These are phyloP conservation scores for Rhizopogon vesiculosus DNA, from an alignment of 768 basidiomycete genomes.

Conservation along the genomic window DNA sequence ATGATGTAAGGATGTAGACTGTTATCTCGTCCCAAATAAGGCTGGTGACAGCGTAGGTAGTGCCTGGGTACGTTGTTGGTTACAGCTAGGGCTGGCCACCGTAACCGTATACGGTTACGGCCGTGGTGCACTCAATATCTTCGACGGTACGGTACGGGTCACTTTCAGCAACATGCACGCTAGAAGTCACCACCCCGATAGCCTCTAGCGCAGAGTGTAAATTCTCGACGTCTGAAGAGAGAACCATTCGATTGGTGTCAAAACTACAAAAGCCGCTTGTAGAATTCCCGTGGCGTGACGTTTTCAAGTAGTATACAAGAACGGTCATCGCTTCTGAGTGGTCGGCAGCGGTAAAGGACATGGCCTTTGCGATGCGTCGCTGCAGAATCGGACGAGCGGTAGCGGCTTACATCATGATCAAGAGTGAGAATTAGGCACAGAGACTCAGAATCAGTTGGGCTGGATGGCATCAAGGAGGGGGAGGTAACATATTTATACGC, in stretches of 20 bases:
- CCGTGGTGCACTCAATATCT: no score
- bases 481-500: not conserved
- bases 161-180: constrained; percentile 4
- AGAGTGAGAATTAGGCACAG: not conserved
- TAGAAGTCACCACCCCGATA: constrained; percentile 6
- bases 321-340: constrained; percentile 8
- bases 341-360: not conserved
- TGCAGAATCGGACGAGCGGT: constrained; percentile 14
- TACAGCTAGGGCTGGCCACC: no score
- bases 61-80: constrained; percentile 9
- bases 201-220: constrained; percentile 9
- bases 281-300: constrained; percentile 10
- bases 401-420: constrained; percentile 17
- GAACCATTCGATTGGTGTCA: not conserved
- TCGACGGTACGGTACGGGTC: no score
- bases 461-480: not conserved
- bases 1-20: constrained; percentile 9
- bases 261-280: constrained; percentile 2
- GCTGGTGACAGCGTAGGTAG: constrained; percentile 18
- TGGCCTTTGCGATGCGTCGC: constrained; percentile 2
- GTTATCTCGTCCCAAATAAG: constrained; percentile 19
- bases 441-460: constrained; percentile 11
- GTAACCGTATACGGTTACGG: no score
- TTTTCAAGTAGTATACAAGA: constrained; percentile 13
- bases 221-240: constrained; percentile 8